Conservation (phyloP, 2,329 filamentous ascomycete species). For the Talaromyces albobiverticillius region DNA sequence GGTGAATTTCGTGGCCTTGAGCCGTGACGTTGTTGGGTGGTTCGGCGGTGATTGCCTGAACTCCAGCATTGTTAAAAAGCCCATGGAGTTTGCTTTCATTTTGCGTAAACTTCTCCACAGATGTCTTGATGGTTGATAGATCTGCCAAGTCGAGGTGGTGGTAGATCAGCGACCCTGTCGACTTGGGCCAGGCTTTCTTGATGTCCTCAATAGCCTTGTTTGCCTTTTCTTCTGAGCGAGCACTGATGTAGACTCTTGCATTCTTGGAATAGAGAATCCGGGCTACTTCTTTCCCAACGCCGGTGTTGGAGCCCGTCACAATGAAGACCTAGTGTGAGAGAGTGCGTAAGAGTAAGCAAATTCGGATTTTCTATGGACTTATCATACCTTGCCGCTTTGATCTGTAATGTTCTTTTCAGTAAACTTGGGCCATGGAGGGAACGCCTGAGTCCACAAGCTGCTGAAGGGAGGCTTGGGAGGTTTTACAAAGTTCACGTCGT, state of each 20-base stretch:
- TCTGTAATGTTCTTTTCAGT: neutral
- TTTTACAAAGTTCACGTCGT: neutral
- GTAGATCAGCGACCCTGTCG: neutral
- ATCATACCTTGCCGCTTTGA: slow-evolving; percentile 2
- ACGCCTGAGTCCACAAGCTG: neutral
- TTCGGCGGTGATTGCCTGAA: slow-evolving; percentile 35
- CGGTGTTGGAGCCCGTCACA: slow-evolving; percentile 37
- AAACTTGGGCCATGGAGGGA: neutral
- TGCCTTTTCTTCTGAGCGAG: slow-evolving; percentile 40
- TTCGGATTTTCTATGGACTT: no score
- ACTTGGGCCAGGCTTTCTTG: slow-evolving; percentile 20
- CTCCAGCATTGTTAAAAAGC: slow-evolving; percentile 36
- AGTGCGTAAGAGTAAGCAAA: no score
- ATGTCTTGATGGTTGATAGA: neutral
- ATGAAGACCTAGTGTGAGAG: slow-evolving; percentile 30
- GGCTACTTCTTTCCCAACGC: slow-evolving; percentile 40
- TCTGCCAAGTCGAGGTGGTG: slow-evolving; percentile 3
- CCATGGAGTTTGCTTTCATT: slow-evolving; percentile 39
- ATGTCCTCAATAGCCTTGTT: slow-evolving; percentile 40
- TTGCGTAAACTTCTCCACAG: slow-evolving; percentile 34
- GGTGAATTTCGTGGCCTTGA: slow-evolving; percentile 36
- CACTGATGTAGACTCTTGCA: slow-evolving; percentile 46
- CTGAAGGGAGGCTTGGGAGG: neutral
- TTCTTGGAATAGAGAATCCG: slow-evolving; percentile 41
- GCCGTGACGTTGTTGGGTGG: slow-evolving; percentile 22